Evolutionary conservation across 73 alveolate genomes (phyloP).

Genomic region (Tetrahymena malaccensis): DNA sequence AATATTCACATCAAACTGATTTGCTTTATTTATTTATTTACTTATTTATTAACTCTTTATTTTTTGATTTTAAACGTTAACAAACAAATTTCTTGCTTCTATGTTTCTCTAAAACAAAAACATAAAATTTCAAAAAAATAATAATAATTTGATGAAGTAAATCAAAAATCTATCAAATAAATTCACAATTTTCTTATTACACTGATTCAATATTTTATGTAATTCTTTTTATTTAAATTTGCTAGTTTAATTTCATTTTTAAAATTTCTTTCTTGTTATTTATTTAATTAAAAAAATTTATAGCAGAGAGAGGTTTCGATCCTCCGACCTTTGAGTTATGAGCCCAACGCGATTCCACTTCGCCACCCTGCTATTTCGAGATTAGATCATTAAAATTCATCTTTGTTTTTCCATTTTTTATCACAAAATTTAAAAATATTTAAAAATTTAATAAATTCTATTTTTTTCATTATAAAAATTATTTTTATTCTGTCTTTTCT

Average conservation of each 20-base stretch:
- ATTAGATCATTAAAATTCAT: not conserved
- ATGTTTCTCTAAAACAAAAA: too few relatives aligned
- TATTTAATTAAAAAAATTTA: not conserved
- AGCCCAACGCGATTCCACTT: slow-evolving; percentile 99
- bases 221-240: too few relatives aligned
- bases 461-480: too few relatives aligned
- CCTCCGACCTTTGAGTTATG: slow-evolving; percentile 99
- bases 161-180: not conserved
- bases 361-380: slow-evolving; percentile 81
- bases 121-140: not conserved
- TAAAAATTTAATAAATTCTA: too few relatives aligned
- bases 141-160: too few relatives aligned
- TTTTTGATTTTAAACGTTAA: not conserved
- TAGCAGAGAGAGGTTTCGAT: slow-evolving; percentile 97
- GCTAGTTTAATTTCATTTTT: not conserved
- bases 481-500: too few relatives aligned
- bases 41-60: not conserved
- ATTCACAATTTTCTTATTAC: too few relatives aligned
- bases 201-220: too few relatives aligned
- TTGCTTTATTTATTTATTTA: not conserved
- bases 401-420: not conserved
- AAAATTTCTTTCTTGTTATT: too few relatives aligned
- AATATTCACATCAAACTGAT: not conserved
- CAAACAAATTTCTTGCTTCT: not conserved
- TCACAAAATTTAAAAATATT: not conserved